Base-by-base conservation (phyloP, 768 basidiomycete species). In the Obba rivulosa region DNA sequence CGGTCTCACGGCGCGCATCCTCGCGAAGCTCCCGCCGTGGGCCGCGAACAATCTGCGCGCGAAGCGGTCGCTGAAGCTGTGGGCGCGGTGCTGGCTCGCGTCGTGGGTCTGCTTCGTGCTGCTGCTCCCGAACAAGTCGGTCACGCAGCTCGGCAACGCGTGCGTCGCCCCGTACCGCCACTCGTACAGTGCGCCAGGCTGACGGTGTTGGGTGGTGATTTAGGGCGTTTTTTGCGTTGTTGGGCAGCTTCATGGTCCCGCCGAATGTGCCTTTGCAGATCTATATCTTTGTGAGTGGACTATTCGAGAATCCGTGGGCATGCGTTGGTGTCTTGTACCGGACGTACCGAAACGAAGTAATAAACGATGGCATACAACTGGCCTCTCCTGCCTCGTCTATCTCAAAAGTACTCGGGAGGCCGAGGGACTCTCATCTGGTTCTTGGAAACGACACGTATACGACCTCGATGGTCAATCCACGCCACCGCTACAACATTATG, bases 191-290 rank as follows among this genome's bases (percentile, higher is more conserved):
- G 28, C 13, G 28, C 13, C 7, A 31, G 46, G 36, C 14, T 36
- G 39, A 8, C 44, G n/a, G 44, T 31, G 38, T 43, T 49, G 41
- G 20, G 7, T 43, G 28, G 28, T 31, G 39, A 38, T 45, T 10
- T 36, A 74, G 72, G 5, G 74, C 68, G 0, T 79, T 78, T 69
- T 79, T 79, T 51, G 59, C 67, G 2, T 38, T 72, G 9, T 55
- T 77, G 8, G 55, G 65, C 2, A 67, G 64, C 48, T 39, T 74
- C 48, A 73, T 80, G 59, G 50, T 78, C 1, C 78, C 79, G 4
- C 74, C 79, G 3, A 69, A 63, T 34, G 62, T 78, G 52, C 76
- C 78, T 0, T 56, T 75, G 16, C 72, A 77, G 45, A 45, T 78
- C 3, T 79, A 76, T 55, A 28, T 77, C 22, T 72, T 75, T 44